These are phyloP conservation scores for Boletus edulis DNA, from an alignment of 768 basidiomycete genomes.

Conservation along the genomic window DNA sequence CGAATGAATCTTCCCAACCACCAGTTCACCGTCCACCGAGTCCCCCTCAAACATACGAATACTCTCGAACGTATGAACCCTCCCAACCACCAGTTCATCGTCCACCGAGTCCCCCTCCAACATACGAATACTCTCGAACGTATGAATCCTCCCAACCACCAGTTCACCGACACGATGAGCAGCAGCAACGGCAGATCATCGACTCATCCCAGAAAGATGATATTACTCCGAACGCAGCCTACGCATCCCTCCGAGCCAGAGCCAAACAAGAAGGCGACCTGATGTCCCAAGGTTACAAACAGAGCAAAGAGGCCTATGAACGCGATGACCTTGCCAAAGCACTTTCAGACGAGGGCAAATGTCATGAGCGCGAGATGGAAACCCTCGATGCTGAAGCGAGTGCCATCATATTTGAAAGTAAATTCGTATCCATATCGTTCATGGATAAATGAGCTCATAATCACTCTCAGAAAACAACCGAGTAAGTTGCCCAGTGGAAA, in stretches of 20 bases:
- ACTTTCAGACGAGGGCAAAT: slow-evolving; percentile 75
- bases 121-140: too few relatives aligned
- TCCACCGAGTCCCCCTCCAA: neutral
- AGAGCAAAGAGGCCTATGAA: slow-evolving; percentile 73
- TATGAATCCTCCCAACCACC: neutral
- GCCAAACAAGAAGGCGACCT: slow-evolving; percentile 77
- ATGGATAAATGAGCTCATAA: neutral
- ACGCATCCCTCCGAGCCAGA: slow-evolving; percentile 61
- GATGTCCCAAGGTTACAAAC: slow-evolving; percentile 63
- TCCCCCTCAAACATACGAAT: neutral
- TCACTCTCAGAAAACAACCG: slow-evolving; percentile 61
- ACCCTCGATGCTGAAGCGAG: slow-evolving; percentile 74
- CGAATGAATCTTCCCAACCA: too few relatives aligned
- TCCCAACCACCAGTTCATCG: neutral
- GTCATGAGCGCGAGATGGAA: slow-evolving; percentile 73
- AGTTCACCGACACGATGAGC: slow-evolving; percentile 7
- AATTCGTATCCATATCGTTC: slow-evolving; percentile 28
- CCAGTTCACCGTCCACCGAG: neutral
- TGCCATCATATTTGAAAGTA: slow-evolving; percentile 73
- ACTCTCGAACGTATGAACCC: too few relatives aligned
- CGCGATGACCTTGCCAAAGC: slow-evolving; percentile 78
- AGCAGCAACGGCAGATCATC: neutral
- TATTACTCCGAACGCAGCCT: slow-evolving; percentile 33
- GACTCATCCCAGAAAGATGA: neutral
- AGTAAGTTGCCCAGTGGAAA: slow-evolving; percentile 31